A percentile compares a stretch with the other conserved stretches of the same genome.
phyloP scores from a whole-genome alignment of 805 yeast genomes.

The Starmerella asiatica region DNA sequence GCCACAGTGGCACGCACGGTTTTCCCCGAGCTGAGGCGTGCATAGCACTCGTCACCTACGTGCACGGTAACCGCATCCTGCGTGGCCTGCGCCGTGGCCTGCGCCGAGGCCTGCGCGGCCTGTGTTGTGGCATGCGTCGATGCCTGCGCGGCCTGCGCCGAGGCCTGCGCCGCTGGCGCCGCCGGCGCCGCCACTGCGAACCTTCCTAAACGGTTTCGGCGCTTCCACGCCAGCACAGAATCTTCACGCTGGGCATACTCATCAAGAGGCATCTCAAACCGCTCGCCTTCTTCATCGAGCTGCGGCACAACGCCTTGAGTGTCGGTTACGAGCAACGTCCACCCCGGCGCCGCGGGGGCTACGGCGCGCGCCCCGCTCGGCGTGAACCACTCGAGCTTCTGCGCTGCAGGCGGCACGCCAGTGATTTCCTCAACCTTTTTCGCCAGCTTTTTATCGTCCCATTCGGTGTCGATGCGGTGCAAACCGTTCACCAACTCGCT shows the following conservation, averaged over 20 bases:
- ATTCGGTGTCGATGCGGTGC: conserved; percentile 46
- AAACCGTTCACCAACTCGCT: conserved; percentile 59
- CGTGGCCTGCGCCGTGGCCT: neutral
- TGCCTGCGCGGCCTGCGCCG: neutral
- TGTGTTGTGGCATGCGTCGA: neutral
- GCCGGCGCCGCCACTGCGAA: conserved; percentile 32
- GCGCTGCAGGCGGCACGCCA: conserved; percentile 53
- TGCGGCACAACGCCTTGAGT: conserved; percentile 25
- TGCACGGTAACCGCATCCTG: conserved; percentile 3
- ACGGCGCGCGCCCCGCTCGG: conserved; percentile 1
- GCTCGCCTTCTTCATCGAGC: conserved; percentile 27
- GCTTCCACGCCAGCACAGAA: conserved; percentile 69
- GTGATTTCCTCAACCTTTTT: conserved; percentile 51
- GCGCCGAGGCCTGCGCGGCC: neutral
- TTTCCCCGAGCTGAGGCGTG: conserved; percentile 23
- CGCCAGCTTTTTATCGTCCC: conserved; percentile 45
- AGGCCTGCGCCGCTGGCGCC: neutral
- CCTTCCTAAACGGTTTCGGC: conserved; percentile 52
- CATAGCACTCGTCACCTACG: conserved; percentile 25
- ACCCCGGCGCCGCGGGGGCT: conserved; percentile 19
- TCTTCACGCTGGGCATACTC: conserved; percentile 48
- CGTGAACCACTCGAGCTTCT: conserved; percentile 25
- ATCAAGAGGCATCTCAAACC: conserved; percentile 40
- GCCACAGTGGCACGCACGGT: conserved; percentile 55
- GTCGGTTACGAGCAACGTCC: conserved; percentile 43